These are phyloP conservation scores for Euphorbia corollata DNA, from an alignment of 441 rosid genomes.

Conservation along the genomic window DNA sequence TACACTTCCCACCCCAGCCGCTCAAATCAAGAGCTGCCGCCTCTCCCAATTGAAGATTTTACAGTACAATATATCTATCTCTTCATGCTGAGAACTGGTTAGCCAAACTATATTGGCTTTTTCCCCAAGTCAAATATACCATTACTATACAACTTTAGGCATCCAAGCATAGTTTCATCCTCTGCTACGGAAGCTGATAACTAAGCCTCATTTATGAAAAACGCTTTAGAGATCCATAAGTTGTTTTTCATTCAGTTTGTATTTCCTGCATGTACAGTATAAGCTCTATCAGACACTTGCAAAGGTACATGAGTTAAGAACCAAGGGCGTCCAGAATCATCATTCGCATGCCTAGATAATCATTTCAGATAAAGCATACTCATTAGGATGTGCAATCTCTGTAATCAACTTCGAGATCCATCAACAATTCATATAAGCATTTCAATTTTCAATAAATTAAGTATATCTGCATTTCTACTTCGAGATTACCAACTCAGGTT, in stretches of 20 bases:
- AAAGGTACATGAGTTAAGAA: not conserved
- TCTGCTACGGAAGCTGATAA: conserved; percentile 7
- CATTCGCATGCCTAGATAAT: not conserved
- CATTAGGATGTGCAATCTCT: not conserved
- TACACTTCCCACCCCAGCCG: not conserved
- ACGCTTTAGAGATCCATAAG: conserved; percentile 16
- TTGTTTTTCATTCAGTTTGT: not conserved
- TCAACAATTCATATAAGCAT: not conserved
- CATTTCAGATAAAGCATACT: conserved; percentile 3
- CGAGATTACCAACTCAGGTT: not conserved
- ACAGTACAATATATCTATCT: not conserved
- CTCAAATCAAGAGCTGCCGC: not conserved
- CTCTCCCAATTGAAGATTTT: conserved; percentile 2
- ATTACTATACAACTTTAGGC: not conserved
- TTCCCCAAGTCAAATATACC: not conserved
- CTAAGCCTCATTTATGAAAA: conserved; percentile 9
- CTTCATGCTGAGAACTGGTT: conserved; percentile 10
- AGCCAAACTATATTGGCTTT: not conserved
- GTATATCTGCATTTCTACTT: not conserved
- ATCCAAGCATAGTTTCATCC: not conserved
- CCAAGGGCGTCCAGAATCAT: not conserved
- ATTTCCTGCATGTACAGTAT: conserved; percentile 16
- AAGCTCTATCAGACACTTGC: conserved; percentile 12
- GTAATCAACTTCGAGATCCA: not conserved
- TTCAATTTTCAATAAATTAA: not conserved